These are phyloP conservation scores for Hymenoscyphus scutula DNA, from an alignment of 2,329 filamentous ascomycete genomes.

Conservation along the genomic window DNA sequence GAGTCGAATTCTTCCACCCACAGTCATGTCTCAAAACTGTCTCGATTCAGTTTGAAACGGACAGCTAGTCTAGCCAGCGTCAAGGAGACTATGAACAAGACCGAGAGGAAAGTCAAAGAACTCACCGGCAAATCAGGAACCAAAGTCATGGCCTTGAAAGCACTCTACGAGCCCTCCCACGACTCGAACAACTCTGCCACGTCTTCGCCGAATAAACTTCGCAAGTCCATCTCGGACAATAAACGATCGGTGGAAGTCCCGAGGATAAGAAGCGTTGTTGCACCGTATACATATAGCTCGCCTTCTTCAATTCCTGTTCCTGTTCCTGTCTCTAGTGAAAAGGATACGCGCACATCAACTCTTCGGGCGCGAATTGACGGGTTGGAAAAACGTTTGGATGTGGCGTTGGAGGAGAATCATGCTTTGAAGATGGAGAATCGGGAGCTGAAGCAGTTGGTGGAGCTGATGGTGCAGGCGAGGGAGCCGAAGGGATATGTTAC, in stretches of 20 bases:
- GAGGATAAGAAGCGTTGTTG: slow-evolving; percentile 23
- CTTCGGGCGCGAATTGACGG: neutral
- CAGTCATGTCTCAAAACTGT: neutral
- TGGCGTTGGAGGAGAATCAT: neutral
- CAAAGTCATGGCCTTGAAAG: slow-evolving; percentile 33
- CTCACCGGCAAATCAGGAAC: slow-evolving; percentile 14
- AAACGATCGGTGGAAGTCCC: slow-evolving; percentile 9
- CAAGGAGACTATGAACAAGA: neutral
- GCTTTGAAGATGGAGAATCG: neutral
- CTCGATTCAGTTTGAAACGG: neutral
- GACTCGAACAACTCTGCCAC: slow-evolving; percentile 14
- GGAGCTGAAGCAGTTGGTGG: neutral
- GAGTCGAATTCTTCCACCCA: neutral
- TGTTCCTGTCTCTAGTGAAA: slow-evolving; percentile 26
- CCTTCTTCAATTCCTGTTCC: too few relatives aligned
- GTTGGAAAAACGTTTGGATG: neutral
- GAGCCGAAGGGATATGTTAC: neutral
- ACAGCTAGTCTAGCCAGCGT: neutral
- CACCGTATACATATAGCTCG: slow-evolving; percentile 32
- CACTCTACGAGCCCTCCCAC: slow-evolving; percentile 23
- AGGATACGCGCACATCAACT: slow-evolving; percentile 19
- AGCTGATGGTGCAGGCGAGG: neutral
- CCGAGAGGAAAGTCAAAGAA: neutral
- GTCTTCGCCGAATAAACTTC: slow-evolving; percentile 17
- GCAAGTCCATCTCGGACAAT: slow-evolving; percentile 14